Evolutionary conservation across 2,329 filamentous ascomycete species (phyloP).

Genomic region (Scopulariopsis brevicaulis): DNA sequence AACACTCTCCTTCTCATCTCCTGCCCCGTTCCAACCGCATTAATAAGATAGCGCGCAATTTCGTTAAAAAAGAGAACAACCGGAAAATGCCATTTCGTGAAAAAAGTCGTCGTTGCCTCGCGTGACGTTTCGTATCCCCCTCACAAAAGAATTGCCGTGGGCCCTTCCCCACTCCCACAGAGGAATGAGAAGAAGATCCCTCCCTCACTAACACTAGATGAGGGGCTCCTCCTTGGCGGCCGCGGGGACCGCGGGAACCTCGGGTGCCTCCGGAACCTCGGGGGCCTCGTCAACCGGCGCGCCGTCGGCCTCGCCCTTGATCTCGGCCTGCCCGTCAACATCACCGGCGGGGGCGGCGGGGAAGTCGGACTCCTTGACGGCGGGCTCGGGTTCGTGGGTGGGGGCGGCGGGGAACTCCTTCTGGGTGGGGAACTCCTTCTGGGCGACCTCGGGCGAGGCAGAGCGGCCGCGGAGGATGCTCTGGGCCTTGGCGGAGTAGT

Average conservation of each 20-base stretch:
- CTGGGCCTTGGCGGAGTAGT: slow-evolving; percentile 59
- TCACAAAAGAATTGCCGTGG: neutral
- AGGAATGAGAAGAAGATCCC: neutral
- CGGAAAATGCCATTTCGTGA: slow-evolving; percentile 4
- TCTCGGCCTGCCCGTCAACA: neutral
- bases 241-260: too few relatives aligned
- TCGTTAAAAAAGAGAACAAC: slow-evolving; percentile 1
- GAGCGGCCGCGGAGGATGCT: slow-evolving; percentile 43
- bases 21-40: neutral
- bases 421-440: slow-evolving; percentile 15
- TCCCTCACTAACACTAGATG: neutral
- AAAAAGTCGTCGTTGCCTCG: neutral
- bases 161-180: neutral
- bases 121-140: slow-evolving; percentile 1
- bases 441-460: slow-evolving; percentile 26
- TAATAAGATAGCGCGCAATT: slow-evolving; percentile 1
- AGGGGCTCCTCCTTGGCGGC: neutral
- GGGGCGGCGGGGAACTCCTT: slow-evolving; percentile 15
- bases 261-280: too few relatives aligned
- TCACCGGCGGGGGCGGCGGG: neutral
- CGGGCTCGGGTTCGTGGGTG: slow-evolving; percentile 1
- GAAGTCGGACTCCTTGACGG: slow-evolving; percentile 1
- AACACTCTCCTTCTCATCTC: neutral
- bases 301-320: neutral
- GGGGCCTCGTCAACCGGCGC: neutral